These are phyloP conservation scores for Claviceps sorghi DNA, from an alignment of 2,329 filamentous ascomycete genomes.

Conservation along the genomic window DNA sequence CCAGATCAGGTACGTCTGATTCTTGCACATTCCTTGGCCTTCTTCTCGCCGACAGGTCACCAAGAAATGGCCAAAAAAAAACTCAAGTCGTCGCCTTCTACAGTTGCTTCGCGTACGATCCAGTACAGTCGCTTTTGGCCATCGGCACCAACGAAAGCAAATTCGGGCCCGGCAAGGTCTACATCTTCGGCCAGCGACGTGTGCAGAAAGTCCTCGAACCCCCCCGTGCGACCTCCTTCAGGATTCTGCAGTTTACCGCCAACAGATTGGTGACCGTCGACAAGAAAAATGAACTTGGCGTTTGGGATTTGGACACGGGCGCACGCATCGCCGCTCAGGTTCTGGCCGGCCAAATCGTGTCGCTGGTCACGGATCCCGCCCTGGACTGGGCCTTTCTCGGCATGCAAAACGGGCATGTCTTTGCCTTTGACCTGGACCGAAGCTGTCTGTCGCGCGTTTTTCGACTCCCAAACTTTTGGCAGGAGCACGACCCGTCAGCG, in stretches of 20 bases:
- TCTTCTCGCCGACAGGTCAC: too few species aligned
- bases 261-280: slow-evolving; percentile 78
- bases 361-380: slow-evolving; percentile 70
- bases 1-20: slow-evolving; percentile 40
- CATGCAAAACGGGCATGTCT: slow-evolving; percentile 65
- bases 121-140: slow-evolving; percentile 82
- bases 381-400: slow-evolving; percentile 89
- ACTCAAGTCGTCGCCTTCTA: slow-evolving; percentile 10
- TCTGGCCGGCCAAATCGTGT: slow-evolving; percentile 61
- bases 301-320: slow-evolving; percentile 68
- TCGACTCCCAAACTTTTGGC: slow-evolving; percentile 78
- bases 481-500: slow-evolving; percentile 52
- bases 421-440: slow-evolving; percentile 87
- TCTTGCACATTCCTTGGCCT: not conserved
- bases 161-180: slow-evolving; percentile 76
- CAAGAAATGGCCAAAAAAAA: not conserved
- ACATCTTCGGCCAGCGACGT: slow-evolving; percentile 70
- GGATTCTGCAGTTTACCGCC: slow-evolving; percentile 66
- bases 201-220: slow-evolving; percentile 63
- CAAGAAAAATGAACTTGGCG: slow-evolving; percentile 65
- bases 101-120: slow-evolving; percentile 76
- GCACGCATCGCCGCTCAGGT: slow-evolving; percentile 53
- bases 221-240: slow-evolving; percentile 58
- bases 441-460: slow-evolving; percentile 56
- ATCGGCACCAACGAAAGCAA: slow-evolving; percentile 79